phyloP scores from a whole-genome alignment of 768 basidiomycete genomes.

The Tulasnella sp. region DNA sequence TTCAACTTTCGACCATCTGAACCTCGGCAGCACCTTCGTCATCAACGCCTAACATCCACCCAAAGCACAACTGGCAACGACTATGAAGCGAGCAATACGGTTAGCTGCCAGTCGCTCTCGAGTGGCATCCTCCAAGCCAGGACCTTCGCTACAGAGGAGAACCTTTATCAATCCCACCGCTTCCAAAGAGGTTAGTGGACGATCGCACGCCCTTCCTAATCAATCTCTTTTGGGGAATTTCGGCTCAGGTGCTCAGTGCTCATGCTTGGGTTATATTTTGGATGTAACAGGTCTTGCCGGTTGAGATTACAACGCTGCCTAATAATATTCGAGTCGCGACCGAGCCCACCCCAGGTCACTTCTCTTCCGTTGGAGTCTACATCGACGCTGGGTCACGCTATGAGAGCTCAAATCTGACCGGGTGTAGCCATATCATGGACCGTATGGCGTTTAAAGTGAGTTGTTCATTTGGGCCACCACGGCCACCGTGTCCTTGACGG shows the following conservation, averaged over 20 bases:
- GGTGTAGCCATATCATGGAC: conserved; percentile 91
- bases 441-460: conserved; percentile 95
- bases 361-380: conserved; percentile 90
- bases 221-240: background rate
- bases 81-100: conserved; percentile 26
- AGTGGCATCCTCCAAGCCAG: background rate
- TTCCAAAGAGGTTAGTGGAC: conserved; percentile 29
- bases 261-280: background rate
- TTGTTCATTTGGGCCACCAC: too few relatives aligned
- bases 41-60: background rate
- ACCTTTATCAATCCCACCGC: conserved; percentile 29
- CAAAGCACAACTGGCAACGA: background rate
- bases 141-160: conserved; percentile 6
- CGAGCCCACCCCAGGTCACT: conserved; percentile 88
- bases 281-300: conserved; percentile 36
- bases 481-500: background rate
- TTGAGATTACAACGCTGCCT: conserved; percentile 78
- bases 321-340: conserved; percentile 93
- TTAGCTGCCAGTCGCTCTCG: conserved; percentile 18
- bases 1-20: conserved; percentile 30
- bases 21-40: background rate
- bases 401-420: conserved; percentile 71
- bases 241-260: too few relatives aligned
- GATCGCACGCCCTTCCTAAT: background rate
- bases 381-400: conserved; percentile 92